Percentiles rank a stretch among this genome's conserved stretches.
Conservation (phyloP, 805 yeast genomes). For the Candida ficus region DNA sequence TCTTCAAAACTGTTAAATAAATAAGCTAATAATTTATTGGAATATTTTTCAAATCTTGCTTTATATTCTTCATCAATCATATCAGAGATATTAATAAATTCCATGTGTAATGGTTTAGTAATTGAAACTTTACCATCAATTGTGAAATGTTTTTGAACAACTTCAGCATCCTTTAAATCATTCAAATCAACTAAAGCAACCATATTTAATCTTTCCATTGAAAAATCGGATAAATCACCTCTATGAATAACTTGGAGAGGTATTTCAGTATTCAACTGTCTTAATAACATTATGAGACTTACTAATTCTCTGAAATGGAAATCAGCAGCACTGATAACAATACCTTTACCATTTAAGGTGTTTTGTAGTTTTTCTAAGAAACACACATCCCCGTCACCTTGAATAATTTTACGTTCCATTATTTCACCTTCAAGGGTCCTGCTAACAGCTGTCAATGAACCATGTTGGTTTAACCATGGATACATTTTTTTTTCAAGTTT, state of each 20-base stretch:
- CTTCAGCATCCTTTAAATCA: slow-evolving; percentile 11
- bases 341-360: slow-evolving; percentile 20
- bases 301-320: slow-evolving; percentile 24
- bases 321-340: slow-evolving; percentile 29
- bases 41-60: slow-evolving; percentile 28
- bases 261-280: slow-evolving; percentile 27
- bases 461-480: slow-evolving; percentile 5
- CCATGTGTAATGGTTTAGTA: slow-evolving; percentile 18
- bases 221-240: slow-evolving; percentile 27
- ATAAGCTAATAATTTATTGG: slow-evolving; percentile 47
- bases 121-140: slow-evolving; percentile 17
- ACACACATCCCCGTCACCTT: background rate
- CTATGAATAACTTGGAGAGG: slow-evolving; percentile 29
- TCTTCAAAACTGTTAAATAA: slow-evolving; percentile 50
- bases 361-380: slow-evolving; percentile 1
- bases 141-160: background rate
- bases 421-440: background rate
- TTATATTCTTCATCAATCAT: background rate
- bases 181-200: background rate
- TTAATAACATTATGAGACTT: slow-evolving; percentile 34
- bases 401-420: no score
- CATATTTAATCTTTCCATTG: slow-evolving; percentile 20
- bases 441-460: no score
- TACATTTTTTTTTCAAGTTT: slow-evolving; percentile 1
- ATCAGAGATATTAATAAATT: slow-evolving; percentile 22